Evolutionary conservation across 768 basidiomycete genomes (phyloP).

Genomic region (Infundibulicybe gibba): DNA sequence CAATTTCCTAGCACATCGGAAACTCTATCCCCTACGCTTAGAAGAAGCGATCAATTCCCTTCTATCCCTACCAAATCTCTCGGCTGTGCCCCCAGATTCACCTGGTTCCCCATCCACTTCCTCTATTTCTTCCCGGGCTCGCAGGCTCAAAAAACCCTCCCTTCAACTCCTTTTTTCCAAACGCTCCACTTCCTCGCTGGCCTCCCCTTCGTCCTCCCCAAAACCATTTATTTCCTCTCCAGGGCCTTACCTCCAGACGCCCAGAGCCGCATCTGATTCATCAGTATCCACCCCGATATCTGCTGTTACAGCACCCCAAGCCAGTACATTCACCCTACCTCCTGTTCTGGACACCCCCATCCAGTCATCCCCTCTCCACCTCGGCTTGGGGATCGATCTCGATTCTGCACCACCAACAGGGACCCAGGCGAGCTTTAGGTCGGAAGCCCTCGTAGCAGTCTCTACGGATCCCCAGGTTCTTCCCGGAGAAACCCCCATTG

Average conservation of each 20-base stretch:
- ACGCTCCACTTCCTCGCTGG: constrained; percentile 49
- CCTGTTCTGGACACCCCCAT: constrained; percentile 61
- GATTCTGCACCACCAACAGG: constrained; percentile 25
- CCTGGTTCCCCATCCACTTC: constrained; percentile 22
- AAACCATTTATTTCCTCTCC: constrained; percentile 23
- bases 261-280: constrained; percentile 41
- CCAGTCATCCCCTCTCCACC: constrained; percentile 49
- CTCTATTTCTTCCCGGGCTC: constrained; percentile 27
- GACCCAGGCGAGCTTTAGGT: constrained; percentile 6
- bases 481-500: too few relatives aligned
- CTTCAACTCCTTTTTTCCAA: constrained; percentile 67
- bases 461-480: background rate
- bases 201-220: constrained; percentile 16
- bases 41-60: constrained; percentile 38
- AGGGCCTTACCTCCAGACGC: constrained; percentile 24
- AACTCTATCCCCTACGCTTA: constrained; percentile 8
- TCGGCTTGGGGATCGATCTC: constrained; percentile 30
- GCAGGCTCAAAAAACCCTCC: constrained; percentile 62
- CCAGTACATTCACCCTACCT: constrained; percentile 42
- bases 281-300: constrained; percentile 49
- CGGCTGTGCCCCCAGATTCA: constrained; percentile 16
- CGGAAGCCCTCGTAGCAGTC: constrained; percentile 1
- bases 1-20: constrained; percentile 40
- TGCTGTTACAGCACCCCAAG: constrained; percentile 58
- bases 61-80: constrained; percentile 34